Base-by-base conservation (phyloP, 441 rosid genomes). In the Euphorbia schlechtendalii region DNA sequence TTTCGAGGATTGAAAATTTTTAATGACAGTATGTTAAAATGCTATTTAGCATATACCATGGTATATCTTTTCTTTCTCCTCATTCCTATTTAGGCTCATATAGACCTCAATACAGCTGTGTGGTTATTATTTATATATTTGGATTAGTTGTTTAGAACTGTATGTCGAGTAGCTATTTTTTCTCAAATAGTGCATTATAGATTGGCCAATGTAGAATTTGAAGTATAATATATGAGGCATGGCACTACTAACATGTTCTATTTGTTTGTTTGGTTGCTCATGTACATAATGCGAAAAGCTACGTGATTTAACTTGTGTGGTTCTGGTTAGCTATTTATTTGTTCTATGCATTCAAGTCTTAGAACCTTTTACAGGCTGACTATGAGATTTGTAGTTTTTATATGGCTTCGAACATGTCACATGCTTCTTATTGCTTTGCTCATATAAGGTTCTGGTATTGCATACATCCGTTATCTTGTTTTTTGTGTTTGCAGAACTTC, bases 401-500 rank as follows among this genome's bases (percentile, higher is more conserved):
- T 14, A 10, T 61, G 20, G 41, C 55, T 52, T 53, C 30, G 5
- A 17, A 40, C 18, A 40, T 27, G 21, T 38, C 45, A 60, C 7
- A 38, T 53, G 18, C 13, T 36, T 8, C 11, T 52, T 52, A 13
- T 52, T 52, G 54, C 12, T 14, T 25, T 28, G 18, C 14, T 54
- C 41, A 11, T 15, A 38, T 65, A 28, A 56, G 18, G n/a, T 45
- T 55, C 4, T 21, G 61, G 20, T 60, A 52, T 10, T 45, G 59
- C 57, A n/a, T 71, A 45, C 27, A 45, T 45, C 24, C 22, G 20
- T 72, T 10, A 36, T 58, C 24, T 10, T 55, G 43, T 53, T 41
- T 36, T 18, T 56, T 9, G 24, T 64, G 40, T 56, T 22, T 78
- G 67, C 81, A 95, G 98, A 92, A 73, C 88, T 95, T 73, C 99